Base-by-base conservation (phyloP, 805 yeast genomes). In the Torulaspora microellipsoides region DNA sequence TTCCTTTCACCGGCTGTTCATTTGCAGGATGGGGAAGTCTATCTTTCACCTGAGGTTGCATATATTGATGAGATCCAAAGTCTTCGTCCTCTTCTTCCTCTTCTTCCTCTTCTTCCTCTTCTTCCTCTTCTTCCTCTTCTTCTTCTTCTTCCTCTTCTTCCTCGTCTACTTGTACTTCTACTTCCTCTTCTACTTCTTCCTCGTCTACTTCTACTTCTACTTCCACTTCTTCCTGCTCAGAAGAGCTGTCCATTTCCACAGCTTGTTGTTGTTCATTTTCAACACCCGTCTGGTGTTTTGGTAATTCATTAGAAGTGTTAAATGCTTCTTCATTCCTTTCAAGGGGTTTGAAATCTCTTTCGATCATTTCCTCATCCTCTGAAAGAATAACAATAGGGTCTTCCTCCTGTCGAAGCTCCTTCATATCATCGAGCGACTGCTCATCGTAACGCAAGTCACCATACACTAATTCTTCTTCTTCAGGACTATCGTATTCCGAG, bases 81-180 rank as follows among this genome's bases (percentile, higher is more conserved):
- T 17, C 4, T 5, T 17, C 20, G 3, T 17, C 20, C 20, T 17
- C 20, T 17, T 17, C 20, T 17, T 17, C 20, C 5, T 17, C 20
- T 5, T 17, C 20, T 20, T 20, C 25, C 7, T 20, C 25, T 2
- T 39, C 42, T 13, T 33, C 41, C 3, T 15, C 13, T 7, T 31
- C 34, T 28, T 15, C 43, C 9, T 31, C 30, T 28, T 25, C 43
- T n/a, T 28, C 33, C 31, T 30, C 31, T 15, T 36, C 43, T 27
- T 37, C 38, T 29, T 33, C 34, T 8, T 15, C 31, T 34, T 27
- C 32, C 27, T 30, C 35, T 3, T 27, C 36, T 14, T 15, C 25
- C 8, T 17, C 14, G 15, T 43, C 46, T 14, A 13, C 27, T 29
- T 37, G 39, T 15, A 27, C 36, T 11, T 34, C 28, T 29, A 28